Base-by-base conservation (phyloP, 306 rosid genomes). In the Corylus americana region DNA sequence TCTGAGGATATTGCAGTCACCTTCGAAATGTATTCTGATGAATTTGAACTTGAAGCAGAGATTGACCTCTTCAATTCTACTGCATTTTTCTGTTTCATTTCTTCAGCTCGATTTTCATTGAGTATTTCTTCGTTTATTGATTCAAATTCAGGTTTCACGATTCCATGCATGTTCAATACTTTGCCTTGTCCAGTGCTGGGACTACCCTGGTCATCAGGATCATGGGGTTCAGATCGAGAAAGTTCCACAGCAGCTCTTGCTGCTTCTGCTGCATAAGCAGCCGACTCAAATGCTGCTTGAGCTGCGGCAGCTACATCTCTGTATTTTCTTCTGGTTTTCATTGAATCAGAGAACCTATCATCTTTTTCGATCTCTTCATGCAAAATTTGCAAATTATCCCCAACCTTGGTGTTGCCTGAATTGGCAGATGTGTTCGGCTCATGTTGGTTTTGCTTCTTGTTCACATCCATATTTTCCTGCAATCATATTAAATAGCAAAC, bases 221-320 rank as follows among this genome's bases (percentile, higher is more conserved):
- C 93, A 37, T 73, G 83, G 12, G 93, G 48, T 35, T 84, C 90
- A 3, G 88, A 78, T 75, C 93, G 81, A 61, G 93, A 88, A 80
- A 94, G 97, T 73, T 89, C 92, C 74, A 92, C 85, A 8, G 97
- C 98, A 73, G 93, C 94, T 81, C 87, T 88, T 58, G 97, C 98
- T 22, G 98, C 98, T 58, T 81, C 97, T 2, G 97, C 98, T 59
- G 97, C 98, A 78, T 85, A 78, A 78, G 97, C 93, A 31, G 97
- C 98, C 6, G 97, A 92, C 84, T 94, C 93, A 48, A 92, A 94
- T 20, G 98, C 98, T 84, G 97, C 98, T 75, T 94, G 97, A 67
- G 98, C 98, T 70, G 98, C 97, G 73, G 83, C 92, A 22, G 97
- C 89, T 50, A 89, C 98, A 8, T 86, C 95, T 85, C 81, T 92